Evolutionary conservation across 805 yeast genomes (phyloP).

Genomic region (Cyberlindnera lachancei): DNA sequence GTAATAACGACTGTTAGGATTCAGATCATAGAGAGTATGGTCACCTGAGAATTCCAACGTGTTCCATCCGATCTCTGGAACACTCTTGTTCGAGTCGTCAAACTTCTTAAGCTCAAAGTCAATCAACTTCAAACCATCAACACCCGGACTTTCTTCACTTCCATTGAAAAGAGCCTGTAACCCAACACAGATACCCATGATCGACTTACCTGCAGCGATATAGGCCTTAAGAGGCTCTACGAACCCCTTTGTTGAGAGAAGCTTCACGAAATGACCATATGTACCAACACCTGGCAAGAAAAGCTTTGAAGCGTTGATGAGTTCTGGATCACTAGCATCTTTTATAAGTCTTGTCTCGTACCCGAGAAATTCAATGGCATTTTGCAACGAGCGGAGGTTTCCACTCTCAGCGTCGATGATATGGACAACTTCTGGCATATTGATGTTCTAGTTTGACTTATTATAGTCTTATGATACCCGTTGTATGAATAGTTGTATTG

Average conservation of each 20-base stretch:
- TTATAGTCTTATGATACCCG: too few relatives aligned
- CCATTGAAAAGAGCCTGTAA: slow-evolving; percentile 74
- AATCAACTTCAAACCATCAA: slow-evolving; percentile 54
- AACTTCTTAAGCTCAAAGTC: slow-evolving; percentile 52
- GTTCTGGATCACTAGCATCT: slow-evolving; percentile 46
- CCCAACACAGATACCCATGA: slow-evolving; percentile 98
- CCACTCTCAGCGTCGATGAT: slow-evolving; percentile 94
- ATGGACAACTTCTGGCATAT: slow-evolving; percentile 33
- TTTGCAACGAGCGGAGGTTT: slow-evolving; percentile 78
- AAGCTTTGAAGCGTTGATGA: slow-evolving; percentile 43
- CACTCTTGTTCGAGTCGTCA: slow-evolving; percentile 58
- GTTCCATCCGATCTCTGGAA: slow-evolving; percentile 98
- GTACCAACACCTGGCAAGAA: slow-evolving; percentile 97
- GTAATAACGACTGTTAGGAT: slow-evolving; percentile 68
- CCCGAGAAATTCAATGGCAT: slow-evolving; percentile 78
- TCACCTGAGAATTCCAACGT: slow-evolving; percentile 27
- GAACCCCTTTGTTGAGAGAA: slow-evolving; percentile 54
- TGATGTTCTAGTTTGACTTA: too few relatives aligned
- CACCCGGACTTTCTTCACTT: slow-evolving; percentile 66
- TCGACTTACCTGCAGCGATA: slow-evolving; percentile 68
- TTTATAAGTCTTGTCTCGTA: slow-evolving; percentile 57
- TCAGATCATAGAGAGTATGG: slow-evolving; percentile 49
- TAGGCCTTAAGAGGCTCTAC: slow-evolving; percentile 59
- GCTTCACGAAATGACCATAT: slow-evolving; percentile 85
- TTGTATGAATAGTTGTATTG: too few relatives aligned